These are phyloP conservation scores for Myriangium duriaei DNA, from an alignment of 2,329 filamentous ascomycete genomes.

Conservation along the genomic window DNA sequence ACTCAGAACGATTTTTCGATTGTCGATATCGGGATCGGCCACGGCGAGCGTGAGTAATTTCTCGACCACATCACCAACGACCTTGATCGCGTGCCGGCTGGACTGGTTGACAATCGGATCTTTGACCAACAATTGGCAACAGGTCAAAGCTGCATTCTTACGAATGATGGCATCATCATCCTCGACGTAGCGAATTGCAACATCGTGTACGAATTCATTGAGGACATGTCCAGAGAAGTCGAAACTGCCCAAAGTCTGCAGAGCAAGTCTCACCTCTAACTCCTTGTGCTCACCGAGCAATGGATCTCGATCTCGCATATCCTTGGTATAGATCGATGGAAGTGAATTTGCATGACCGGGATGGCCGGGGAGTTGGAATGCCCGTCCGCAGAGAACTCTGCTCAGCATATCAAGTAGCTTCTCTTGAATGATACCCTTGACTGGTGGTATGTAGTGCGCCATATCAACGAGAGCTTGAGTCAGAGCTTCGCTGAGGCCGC, in stretches of 20 bases:
- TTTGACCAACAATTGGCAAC: slow-evolving; percentile 91
- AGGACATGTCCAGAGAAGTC: slow-evolving; percentile 86
- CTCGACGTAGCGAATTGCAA: slow-evolving; percentile 95
- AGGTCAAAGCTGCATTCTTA: slow-evolving; percentile 88
- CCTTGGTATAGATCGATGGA: slow-evolving; percentile 60
- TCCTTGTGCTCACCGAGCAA: slow-evolving; percentile 63
- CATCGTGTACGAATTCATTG: slow-evolving; percentile 97
- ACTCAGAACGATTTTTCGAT: slow-evolving; percentile 74
- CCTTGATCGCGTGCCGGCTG: slow-evolving; percentile 89
- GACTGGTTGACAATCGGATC: slow-evolving; percentile 98
- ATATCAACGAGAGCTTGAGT: slow-evolving; percentile 95
- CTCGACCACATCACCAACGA: slow-evolving; percentile 95
- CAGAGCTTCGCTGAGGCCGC: slow-evolving; percentile 82
- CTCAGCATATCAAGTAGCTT: slow-evolving; percentile 89
- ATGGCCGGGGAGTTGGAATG: slow-evolving; percentile 84
- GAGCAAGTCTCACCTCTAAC: slow-evolving; percentile 77
- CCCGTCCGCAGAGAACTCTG: slow-evolving; percentile 79
- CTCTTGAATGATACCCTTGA: slow-evolving; percentile 86
- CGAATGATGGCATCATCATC: slow-evolving; percentile 89
- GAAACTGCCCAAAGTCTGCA: slow-evolving; percentile 95
- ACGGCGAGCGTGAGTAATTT: slow-evolving; percentile 90
- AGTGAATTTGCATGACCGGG: slow-evolving; percentile 74
- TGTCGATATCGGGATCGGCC: slow-evolving; percentile 76
- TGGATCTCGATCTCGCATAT: slow-evolving; percentile 67
- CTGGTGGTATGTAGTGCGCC: slow-evolving; percentile 95